phyloP scores from a whole-genome alignment of 306 rosid species.

The Cyamopsis tetragonoloba region DNA sequence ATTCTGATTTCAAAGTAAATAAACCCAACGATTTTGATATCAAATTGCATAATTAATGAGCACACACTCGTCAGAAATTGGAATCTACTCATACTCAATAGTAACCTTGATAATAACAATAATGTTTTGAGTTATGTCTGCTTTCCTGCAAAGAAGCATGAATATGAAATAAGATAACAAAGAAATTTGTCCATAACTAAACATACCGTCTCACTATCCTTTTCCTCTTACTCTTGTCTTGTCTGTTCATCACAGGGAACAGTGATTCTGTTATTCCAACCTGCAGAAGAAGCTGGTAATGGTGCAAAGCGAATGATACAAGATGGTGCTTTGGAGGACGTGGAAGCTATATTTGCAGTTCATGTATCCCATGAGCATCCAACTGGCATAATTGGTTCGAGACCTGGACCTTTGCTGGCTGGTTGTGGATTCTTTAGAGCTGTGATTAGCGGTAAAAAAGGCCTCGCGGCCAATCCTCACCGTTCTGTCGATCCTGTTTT shows the following conservation, averaged over 20 bases:
- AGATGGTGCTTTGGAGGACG: conserved; percentile 77
- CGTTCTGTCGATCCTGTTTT: conserved; percentile 69
- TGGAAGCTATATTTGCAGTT: conserved; percentile 88
- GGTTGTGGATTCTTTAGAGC: conserved; percentile 95
- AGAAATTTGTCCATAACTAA: not conserved
- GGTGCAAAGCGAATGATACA: conserved; percentile 93
- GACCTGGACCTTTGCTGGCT: conserved; percentile 85
- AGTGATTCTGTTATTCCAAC: conserved; percentile 81
- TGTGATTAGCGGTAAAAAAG: conserved; percentile 58
- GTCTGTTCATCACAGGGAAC: conserved; percentile 62
- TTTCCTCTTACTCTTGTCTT: not conserved
- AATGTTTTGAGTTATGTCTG: not conserved
- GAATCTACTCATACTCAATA: not conserved
- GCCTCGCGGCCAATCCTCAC: conserved; percentile 42
- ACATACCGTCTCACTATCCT: too few relatives aligned
- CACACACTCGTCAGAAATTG: not conserved
- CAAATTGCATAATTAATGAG: not conserved
- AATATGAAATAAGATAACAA: not conserved
- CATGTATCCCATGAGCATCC: conserved; percentile 92
- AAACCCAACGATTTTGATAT: not conserved
- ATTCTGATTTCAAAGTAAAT: not conserved
- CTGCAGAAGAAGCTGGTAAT: conserved; percentile 98
- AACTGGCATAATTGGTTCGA: conserved; percentile 70
- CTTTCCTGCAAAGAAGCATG: not conserved
- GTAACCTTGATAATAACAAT: not conserved